Evolutionary conservation across 192 early-diverging fungal species (phyloP).

Genomic region (Kickxella alabastrina): DNA sequence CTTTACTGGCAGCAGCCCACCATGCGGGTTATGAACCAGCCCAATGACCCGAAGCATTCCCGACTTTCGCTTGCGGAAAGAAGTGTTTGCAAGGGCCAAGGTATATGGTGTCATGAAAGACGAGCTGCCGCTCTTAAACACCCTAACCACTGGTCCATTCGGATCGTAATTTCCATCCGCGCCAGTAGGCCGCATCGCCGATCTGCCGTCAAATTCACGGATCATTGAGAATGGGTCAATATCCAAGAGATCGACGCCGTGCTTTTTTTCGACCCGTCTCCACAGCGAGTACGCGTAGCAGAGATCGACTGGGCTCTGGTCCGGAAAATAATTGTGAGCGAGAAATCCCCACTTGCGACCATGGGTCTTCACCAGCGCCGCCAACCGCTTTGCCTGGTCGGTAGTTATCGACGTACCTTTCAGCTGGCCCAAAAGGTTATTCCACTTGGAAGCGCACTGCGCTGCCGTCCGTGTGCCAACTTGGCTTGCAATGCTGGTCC

Average conservation of each 20-base stretch:
- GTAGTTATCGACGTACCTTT: not conserved
- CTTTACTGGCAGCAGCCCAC: slow-evolving; percentile 5
- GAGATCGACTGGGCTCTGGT: slow-evolving; percentile 1
- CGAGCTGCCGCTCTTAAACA: not conserved
- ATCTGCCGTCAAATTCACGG: slow-evolving; percentile 14
- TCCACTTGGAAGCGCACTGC: slow-evolving; percentile 34
- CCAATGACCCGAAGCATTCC: slow-evolving; percentile 1
- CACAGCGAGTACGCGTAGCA: slow-evolving; percentile 10
- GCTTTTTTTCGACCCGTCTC: slow-evolving; percentile 11
- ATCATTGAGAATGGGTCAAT: slow-evolving; percentile 35
- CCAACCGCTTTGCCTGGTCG: slow-evolving; percentile 13
- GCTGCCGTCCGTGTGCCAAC: slow-evolving; percentile 33
- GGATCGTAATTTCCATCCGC: slow-evolving; percentile 27
- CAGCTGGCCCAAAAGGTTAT: not conserved
- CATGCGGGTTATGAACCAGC: not conserved
- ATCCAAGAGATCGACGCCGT: slow-evolving; percentile 10
- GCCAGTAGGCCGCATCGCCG: slow-evolving; percentile 35
- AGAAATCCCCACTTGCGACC: slow-evolving; percentile 25
- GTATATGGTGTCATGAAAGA: slow-evolving; percentile 25
- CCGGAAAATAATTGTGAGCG: slow-evolving; percentile 13
- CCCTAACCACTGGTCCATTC: slow-evolving; percentile 13
- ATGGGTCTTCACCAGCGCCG: slow-evolving; percentile 12
- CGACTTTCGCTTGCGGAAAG: not conserved
- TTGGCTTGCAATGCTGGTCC: slow-evolving; percentile 24
- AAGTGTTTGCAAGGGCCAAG: slow-evolving; percentile 11